A percentile compares a stretch with the other conserved stretches of the same genome.
Conservation (phyloP, 2,329 filamentous ascomycete species). For the Epichloe baconii region DNA sequence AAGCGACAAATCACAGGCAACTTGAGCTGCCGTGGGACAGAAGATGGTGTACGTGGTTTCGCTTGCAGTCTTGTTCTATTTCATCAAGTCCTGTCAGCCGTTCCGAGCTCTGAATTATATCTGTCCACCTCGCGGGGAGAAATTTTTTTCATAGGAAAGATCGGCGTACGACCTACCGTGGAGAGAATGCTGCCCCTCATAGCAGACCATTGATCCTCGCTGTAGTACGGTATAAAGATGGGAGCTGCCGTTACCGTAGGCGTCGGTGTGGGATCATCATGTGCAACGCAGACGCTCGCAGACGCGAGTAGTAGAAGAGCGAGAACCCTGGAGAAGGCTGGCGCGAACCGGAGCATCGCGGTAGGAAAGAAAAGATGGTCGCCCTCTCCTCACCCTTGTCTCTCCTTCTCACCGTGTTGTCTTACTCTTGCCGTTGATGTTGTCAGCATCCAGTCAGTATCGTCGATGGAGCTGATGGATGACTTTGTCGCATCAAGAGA, state of each 20-base stretch:
- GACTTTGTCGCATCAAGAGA: not conserved
- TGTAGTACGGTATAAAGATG: conserved; percentile 32
- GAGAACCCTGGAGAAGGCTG: conserved; percentile 1
- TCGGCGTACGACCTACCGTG: conserved; percentile 20
- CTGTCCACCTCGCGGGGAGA: not conserved
- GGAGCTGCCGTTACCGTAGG: conserved; percentile 27
- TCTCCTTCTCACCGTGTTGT: not conserved
- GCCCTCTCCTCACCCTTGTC: not conserved
- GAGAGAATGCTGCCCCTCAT: conserved; percentile 33
- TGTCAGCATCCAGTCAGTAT: not conserved
- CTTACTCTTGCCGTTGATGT: not conserved
- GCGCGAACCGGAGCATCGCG: not conserved
- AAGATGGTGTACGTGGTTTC: conserved; percentile 37
- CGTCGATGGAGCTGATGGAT: not conserved
- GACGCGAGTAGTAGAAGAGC: conserved; percentile 11
- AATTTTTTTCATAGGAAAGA: not conserved
- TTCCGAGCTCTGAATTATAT: not conserved
- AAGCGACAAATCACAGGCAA: conserved; percentile 29
- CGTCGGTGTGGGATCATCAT: conserved; percentile 7
- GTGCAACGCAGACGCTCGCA: conserved; percentile 1
- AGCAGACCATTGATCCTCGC: conserved; percentile 27
- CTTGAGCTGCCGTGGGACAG: conserved; percentile 28
- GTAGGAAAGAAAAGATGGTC: not conserved
- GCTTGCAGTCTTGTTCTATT: conserved; percentile 21
- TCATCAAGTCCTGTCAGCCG: not conserved